Base-by-base conservation (phyloP, 2,329 filamentous ascomycete genomes). In the Calonectria hongkongensis region DNA sequence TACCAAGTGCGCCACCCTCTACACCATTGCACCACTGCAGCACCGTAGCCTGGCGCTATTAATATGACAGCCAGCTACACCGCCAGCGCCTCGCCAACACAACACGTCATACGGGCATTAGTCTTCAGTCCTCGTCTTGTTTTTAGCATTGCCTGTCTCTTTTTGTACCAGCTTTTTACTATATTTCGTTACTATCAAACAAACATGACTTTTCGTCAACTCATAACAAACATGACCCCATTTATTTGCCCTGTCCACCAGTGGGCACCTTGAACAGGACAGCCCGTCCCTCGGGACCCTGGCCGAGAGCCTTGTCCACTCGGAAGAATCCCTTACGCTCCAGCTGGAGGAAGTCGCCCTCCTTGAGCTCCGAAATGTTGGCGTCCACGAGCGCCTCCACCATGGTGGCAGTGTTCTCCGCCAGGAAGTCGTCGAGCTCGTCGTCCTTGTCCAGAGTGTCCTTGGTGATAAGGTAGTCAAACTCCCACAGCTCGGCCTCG, bases 391-490 rank as follows among this genome's bases (percentile, higher is more conserved):
- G 83, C 1, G 94, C 95, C 76, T 93, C 90, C 66, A 93, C 93
- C 84, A 92, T 92, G 70, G 90, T 92, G 81, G 94, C 92, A 0
- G 95, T 98, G 68, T 92, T 87, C 28, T 92, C 89, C 83, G 93
- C 98, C 73, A 98, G 84, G 83, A 93, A 97, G 77, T 97, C 92
- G 84, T 98, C 95, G 18, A 98, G 88, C 62, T 93, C 90, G 80
- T 98, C 96, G 2, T 97, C 94, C 83, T 97, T 94, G 83, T 95
- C 94, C 33, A 98, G 89, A 82, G 97, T 96, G 83, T 98, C 96
- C 89, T 98, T 98, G 73, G 94, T 97, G 82, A 98, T 94, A 62
- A 98, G 90, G 86, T 97, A 96, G 85, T 98, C 96, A 83, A 98
- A 98, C 78, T 98, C 95, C 85, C 96, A 96, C 13, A 98, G 89